phyloP scores from a whole-genome alignment of 139 green algal species.

The Desmodesmus armatus region DNA sequence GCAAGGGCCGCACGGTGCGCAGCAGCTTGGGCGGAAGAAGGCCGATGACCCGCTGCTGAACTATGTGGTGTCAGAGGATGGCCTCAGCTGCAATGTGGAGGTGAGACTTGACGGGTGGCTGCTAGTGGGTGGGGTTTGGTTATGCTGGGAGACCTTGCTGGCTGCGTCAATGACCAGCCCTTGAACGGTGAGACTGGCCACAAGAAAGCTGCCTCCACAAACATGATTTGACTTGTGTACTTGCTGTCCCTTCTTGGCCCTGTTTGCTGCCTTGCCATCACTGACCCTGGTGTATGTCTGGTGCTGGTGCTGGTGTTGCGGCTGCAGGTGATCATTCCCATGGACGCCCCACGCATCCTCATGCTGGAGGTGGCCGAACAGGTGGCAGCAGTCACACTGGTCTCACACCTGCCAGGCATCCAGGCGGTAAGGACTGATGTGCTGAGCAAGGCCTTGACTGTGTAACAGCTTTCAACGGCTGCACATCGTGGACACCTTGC shows the following conservation, averaged over 20 bases:
- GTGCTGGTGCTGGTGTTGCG: neutral
- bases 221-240: too few species aligned
- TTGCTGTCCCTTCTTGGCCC: too few species aligned
- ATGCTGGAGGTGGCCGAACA: conserved; percentile 90
- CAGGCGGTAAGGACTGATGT: conserved; percentile 33
- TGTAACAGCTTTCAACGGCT: neutral
- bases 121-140: too few species aligned
- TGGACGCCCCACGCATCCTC: conserved; percentile 84
- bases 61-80: neutral
- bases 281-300: conserved; percentile 29
- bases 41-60: too few species aligned
- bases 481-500: too few species aligned
- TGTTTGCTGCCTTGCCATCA: neutral
- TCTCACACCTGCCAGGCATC: conserved; percentile 47
- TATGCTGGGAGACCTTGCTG: too few species aligned
- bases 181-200: too few species aligned
- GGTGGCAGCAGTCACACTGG: conserved; percentile 63
- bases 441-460: neutral
- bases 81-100: too few species aligned
- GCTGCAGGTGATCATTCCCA: conserved; percentile 68
- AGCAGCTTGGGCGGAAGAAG: neutral
- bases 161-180: too few species aligned
- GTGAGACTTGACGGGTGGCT: too few species aligned
- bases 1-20: neutral
- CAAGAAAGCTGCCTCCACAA: too few species aligned